Percentiles rank a stretch among this genome's conserved stretches.
phyloP scores from a whole-genome alignment of 441 rosid genomes.

The Eutrema salsugineum region DNA sequence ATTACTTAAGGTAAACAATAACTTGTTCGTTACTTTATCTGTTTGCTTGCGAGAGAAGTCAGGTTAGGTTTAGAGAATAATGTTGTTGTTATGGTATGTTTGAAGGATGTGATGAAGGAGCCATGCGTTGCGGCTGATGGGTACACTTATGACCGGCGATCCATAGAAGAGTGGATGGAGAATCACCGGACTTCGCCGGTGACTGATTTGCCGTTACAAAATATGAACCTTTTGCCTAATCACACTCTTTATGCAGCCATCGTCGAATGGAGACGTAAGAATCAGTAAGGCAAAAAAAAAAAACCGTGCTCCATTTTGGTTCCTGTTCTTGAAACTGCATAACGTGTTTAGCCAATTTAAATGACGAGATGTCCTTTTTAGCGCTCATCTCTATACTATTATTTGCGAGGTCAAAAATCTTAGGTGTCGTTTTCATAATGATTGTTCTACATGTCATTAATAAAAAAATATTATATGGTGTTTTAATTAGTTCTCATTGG shows the following conservation, averaged over 20 bases:
- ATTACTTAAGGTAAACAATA: constrained; percentile 22
- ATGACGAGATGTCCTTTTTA: too few species aligned
- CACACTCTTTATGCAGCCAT: constrained; percentile 70
- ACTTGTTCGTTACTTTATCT: neutral
- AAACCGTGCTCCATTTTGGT: neutral
- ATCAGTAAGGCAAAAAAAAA: neutral
- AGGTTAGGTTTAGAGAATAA: neutral
- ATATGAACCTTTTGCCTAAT: constrained; percentile 61
- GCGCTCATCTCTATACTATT: too few species aligned
- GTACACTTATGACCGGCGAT: constrained; percentile 67
- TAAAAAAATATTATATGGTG: too few species aligned
- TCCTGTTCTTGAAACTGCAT: too few species aligned
- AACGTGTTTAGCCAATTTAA: too few species aligned
- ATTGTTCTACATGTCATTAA: too few species aligned
- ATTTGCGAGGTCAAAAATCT: too few species aligned
- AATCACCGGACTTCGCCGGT: constrained; percentile 59
- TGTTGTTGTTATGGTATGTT: neutral
- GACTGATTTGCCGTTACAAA: constrained; percentile 50
- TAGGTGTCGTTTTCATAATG: too few species aligned
- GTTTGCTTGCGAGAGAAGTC: constrained; percentile 5
- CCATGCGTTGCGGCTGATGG: constrained; percentile 96
- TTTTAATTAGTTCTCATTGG: too few species aligned
- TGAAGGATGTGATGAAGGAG: constrained; percentile 78
- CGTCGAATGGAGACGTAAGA: constrained; percentile 57
- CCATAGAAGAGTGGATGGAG: constrained; percentile 73